These are phyloP conservation scores for Chlamydomonas schloesseri DNA, from an alignment of 139 green algal genomes.

Conservation along the genomic window DNA sequence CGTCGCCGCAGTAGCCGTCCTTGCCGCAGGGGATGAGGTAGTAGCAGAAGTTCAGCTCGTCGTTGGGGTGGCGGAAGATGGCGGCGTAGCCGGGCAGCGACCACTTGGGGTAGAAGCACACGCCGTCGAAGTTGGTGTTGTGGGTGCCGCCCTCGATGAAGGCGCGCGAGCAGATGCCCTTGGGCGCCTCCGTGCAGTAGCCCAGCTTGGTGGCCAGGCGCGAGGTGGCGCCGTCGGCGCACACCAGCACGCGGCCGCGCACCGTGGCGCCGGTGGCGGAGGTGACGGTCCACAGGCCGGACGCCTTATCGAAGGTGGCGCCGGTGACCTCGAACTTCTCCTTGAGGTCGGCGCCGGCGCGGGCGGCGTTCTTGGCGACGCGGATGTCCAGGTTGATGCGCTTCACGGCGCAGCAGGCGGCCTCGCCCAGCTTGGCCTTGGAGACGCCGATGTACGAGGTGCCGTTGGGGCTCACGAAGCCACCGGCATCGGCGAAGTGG, in stretches of 20 bases:
- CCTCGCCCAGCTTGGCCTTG: slow-evolving; percentile 77
- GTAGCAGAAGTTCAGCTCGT: slow-evolving; percentile 96
- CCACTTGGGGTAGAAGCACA: slow-evolving; percentile 82
- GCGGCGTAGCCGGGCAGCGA: slow-evolving; percentile 85
- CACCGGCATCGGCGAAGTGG: slow-evolving; percentile 88
- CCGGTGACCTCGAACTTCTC: slow-evolving; percentile 86
- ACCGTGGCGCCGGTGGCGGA: slow-evolving; percentile 65
- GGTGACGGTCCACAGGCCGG: slow-evolving; percentile 88
- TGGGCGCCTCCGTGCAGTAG: slow-evolving; percentile 88
- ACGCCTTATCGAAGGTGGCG: slow-evolving; percentile 77
- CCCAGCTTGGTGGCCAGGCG: slow-evolving; percentile 89
- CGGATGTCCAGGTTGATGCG: slow-evolving; percentile 89
- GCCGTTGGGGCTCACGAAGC: slow-evolving; percentile 81
- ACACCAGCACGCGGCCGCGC: slow-evolving; percentile 80
- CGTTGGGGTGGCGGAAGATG: slow-evolving; percentile 86
- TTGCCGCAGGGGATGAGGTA: slow-evolving; percentile 92
- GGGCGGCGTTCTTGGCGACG: slow-evolving; percentile 73
- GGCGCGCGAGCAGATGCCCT: slow-evolving; percentile 86
- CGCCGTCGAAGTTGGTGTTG: slow-evolving; percentile 94
- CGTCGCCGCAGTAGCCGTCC: slow-evolving; percentile 77
- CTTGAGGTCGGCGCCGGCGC: slow-evolving; percentile 81
- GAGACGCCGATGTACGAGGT: slow-evolving; percentile 88
- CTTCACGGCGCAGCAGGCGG: slow-evolving; percentile 87
- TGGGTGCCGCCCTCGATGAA: slow-evolving; percentile 90
- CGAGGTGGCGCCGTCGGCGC: slow-evolving; percentile 90